Conservation (phyloP, 2,329 filamentous ascomycete genomes). For the Pseudocercospora ulei region DNA sequence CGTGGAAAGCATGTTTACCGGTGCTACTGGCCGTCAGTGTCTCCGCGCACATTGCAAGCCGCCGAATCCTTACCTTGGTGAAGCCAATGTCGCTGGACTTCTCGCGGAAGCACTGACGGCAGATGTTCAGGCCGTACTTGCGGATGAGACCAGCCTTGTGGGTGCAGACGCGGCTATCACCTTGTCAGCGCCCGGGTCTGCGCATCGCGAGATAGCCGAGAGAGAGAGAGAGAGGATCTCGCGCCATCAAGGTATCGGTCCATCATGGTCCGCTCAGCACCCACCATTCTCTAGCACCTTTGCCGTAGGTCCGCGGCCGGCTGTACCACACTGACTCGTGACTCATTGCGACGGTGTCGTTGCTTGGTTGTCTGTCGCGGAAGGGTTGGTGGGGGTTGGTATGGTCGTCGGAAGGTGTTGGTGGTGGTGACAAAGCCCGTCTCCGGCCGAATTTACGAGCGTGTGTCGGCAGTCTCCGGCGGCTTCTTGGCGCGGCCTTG, state of each 20-base stretch:
- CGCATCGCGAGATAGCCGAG: background rate
- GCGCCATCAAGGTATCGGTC: slow-evolving; percentile 7
- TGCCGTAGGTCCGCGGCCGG: slow-evolving; percentile 92
- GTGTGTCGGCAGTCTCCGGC: slow-evolving; percentile 6
- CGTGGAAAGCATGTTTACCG: slow-evolving; percentile 27
- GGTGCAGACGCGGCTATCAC: slow-evolving; percentile 66
- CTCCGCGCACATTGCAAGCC: background rate
- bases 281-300: slow-evolving; percentile 89
- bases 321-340: slow-evolving; percentile 98
- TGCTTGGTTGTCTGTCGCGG: slow-evolving; percentile 14
- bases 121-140: slow-evolving; percentile 94
- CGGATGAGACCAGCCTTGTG: slow-evolving; percentile 98
- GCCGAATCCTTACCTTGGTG: slow-evolving; percentile 48
- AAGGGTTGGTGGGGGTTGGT: slow-evolving; percentile 10
- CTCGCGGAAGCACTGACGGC: slow-evolving; percentile 62
- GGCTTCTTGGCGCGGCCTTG: no score
- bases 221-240: background rate
- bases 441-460: slow-evolving; percentile 3
- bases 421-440: background rate
- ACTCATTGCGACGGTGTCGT: slow-evolving; percentile 54
- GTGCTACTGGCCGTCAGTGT: slow-evolving; percentile 27
- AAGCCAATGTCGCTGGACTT: slow-evolving; percentile 60
- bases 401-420: slow-evolving; percentile 3
- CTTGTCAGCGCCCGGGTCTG: slow-evolving; percentile 24
- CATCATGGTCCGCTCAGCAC: slow-evolving; percentile 34